Base-by-base conservation (phyloP, 2,329 filamentous ascomycete species). In the Hymenoscyphus albidus region DNA sequence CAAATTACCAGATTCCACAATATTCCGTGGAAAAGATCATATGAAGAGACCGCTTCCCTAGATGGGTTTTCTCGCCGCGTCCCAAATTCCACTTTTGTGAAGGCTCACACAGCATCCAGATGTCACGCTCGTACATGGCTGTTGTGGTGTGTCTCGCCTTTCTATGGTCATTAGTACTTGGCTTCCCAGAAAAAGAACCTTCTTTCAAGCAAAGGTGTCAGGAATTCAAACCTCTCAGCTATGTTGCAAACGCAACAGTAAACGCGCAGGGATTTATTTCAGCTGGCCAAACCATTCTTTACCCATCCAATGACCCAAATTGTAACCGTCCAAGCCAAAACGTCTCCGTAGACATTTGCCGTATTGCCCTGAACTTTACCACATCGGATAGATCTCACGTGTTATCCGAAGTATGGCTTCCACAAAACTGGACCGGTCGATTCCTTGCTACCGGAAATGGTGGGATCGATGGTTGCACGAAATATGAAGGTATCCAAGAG, bases 401-500 rank as follows among this genome's bases (percentile, higher is more conserved):
- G 9, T 63, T 65, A 27, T 66, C 63, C 18, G 71, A 73, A 54
- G 39, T 62, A 2, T 73, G 70, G 70, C 62, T 73, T 16, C 71
- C 79, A 39, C 78, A 69, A 6, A 71, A 72, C 65, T 81, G 79
- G 55, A 79, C 66, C 0, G 78, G 62, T 22, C 77, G 77, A 58
- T 80, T 80, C 65, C 74, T 79, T 6, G 77, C 78, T 2, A 80
- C 67, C 0, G 71, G 71, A n/a, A 72, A 72, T 69, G 69, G 70
- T 7, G 71, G 71, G 2, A 67, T 72, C 42, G 66, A 67, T 65
- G 71, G 71, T 3, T 72, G 71, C 64, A 66, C 40, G 57, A 63
- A 63, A 38, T 59, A 63, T 40, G 62, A 63, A 59, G 56, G 56
- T 63, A 18, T 0, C 13, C 12, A 22, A 12, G 22, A 4, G 12